Evolutionary conservation across 495 filamentous ascomycete genomes (phyloP), one percentile per base, ranked within the genome.

Genomic region (Umbilicaria muhlenbergii): DNA sequence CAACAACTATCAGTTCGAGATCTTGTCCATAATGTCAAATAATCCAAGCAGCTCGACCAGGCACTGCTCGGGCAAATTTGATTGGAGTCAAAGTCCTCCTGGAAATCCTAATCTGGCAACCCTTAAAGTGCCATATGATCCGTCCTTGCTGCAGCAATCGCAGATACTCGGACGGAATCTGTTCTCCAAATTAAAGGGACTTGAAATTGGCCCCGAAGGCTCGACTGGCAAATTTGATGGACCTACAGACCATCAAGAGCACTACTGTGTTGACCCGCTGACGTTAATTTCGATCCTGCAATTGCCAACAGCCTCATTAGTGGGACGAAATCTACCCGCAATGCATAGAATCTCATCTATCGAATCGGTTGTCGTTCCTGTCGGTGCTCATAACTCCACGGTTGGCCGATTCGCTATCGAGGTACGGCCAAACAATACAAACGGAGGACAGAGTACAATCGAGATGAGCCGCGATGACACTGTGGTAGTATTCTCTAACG

Each of bases 341-440:
- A 37, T 35, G 39, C 36, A 48, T 33, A 36, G 10, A n/a, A 1
- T 53, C 7, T 39, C 28, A n/a, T 44, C 39, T 3, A 38, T 53
- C 12, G 13, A 19, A 5, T 34, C 44, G 6, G 12, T 43, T 8
- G 12, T 16, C 18, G n/a, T 46, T 11, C 18, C 49, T 2, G 10
- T 14, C 0, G 8, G 4, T 5, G 12, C 3, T 2, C 13, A 19
- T 1, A 11, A 34, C 2, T n/a, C 39, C 16, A 11, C 12, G 13
- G 12, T 16, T 14, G 49, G 41, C 13, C 1, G 12, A 3, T 51
- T 51, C 21, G n/a, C 4, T 5, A 34, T 40, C 31, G 12, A 24
- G 8, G 24, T 21, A 24, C n/a, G 17, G 8, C 42, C 33, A 17
- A 42, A n/a, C 5, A 21, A 15, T 8, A 3, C 31, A 11, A 16